These are phyloP conservation scores for Aspergillus phoenicis DNA, from an alignment of 2,329 filamentous ascomycete genomes.

Conservation along the genomic window DNA sequence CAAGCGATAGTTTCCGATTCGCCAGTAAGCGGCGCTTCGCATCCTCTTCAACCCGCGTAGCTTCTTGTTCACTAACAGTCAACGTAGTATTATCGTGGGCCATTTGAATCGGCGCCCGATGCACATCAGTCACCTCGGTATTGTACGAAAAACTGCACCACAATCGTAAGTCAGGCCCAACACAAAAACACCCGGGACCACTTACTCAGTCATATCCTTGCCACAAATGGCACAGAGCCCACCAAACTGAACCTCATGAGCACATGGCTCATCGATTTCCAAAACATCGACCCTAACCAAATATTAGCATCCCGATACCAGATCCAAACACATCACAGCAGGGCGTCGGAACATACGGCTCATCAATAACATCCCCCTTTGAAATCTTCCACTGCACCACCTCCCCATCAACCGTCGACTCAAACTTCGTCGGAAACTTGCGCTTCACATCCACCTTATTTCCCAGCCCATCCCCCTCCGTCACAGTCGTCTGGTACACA, in stretches of 20 bases:
- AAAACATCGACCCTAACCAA: conserved; percentile 60
- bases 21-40: conserved; percentile 79
- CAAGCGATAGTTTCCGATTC: conserved; percentile 82
- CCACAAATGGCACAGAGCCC: conserved; percentile 91
- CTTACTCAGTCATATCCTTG: conserved; percentile 87
- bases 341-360: conserved; percentile 39
- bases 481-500: conserved; percentile 75
- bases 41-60: conserved; percentile 79
- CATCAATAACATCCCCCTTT: conserved; percentile 48
- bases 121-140: conserved; percentile 74
- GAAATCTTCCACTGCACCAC: conserved; percentile 74
- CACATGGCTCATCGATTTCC: conserved; percentile 86
- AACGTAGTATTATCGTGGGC: conserved; percentile 87
- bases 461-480: conserved; percentile 69
- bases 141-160: conserved; percentile 69
- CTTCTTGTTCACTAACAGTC: conserved; percentile 80
- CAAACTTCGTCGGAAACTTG: conserved; percentile 76
- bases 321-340: not conserved
- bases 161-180: conserved; percentile 2
- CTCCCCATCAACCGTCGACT: conserved; percentile 79
- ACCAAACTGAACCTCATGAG: conserved; percentile 86
- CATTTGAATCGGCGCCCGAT: conserved; percentile 91
- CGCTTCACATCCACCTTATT: conserved; percentile 70
- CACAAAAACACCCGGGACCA: conserved; percentile 10
- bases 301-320: not conserved